Evolutionary conservation across 2,329 filamentous ascomycete species (phyloP).

Genomic region (Fusarium sublunatum): DNA sequence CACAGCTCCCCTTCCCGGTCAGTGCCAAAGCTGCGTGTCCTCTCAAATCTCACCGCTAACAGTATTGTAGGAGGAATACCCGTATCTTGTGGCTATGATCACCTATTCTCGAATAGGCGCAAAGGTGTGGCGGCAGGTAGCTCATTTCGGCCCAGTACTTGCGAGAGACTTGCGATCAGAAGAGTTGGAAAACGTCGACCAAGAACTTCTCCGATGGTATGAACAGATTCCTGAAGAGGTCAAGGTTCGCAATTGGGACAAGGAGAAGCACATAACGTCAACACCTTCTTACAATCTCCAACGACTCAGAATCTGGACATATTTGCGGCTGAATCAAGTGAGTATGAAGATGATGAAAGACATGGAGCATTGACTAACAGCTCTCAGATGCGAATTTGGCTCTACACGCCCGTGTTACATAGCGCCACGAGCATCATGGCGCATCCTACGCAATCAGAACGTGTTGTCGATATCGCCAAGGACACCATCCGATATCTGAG

Average conservation of each 20-base stretch:
- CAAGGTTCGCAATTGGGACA: conserved; percentile 68
- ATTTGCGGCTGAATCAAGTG: conserved; percentile 84
- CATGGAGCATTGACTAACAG: conserved; percentile 8
- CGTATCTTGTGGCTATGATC: conserved; percentile 86
- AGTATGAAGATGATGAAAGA: conserved; percentile 12
- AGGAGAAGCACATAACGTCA: conserved; percentile 63
- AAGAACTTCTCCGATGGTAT: conserved; percentile 89
- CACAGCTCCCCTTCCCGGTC: conserved; percentile 81
- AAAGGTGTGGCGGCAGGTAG: conserved; percentile 86
- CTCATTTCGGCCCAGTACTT: conserved; percentile 72
- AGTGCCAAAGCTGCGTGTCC: conserved; percentile 44
- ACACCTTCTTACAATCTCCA: conserved; percentile 73
- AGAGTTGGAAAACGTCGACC: conserved; percentile 83
- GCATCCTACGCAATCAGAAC: conserved; percentile 78
- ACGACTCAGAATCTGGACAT: conserved; percentile 84
- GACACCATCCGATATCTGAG: conserved; percentile 79
- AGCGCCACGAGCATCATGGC: conserved; percentile 84
- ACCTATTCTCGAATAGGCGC: conserved; percentile 84
- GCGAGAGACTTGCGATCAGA: conserved; percentile 74
- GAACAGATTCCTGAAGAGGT: conserved; percentile 74
- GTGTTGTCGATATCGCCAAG: conserved; percentile 78
- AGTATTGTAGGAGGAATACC: conserved; percentile 60
- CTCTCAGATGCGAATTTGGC: conserved; percentile 78
- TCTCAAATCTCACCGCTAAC: conserved; percentile 31
- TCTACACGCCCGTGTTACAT: conserved; percentile 88